These are phyloP conservation scores for Malbranchea cinnamomea DNA, from an alignment of 2,329 filamentous ascomycete genomes.

Conservation along the genomic window DNA sequence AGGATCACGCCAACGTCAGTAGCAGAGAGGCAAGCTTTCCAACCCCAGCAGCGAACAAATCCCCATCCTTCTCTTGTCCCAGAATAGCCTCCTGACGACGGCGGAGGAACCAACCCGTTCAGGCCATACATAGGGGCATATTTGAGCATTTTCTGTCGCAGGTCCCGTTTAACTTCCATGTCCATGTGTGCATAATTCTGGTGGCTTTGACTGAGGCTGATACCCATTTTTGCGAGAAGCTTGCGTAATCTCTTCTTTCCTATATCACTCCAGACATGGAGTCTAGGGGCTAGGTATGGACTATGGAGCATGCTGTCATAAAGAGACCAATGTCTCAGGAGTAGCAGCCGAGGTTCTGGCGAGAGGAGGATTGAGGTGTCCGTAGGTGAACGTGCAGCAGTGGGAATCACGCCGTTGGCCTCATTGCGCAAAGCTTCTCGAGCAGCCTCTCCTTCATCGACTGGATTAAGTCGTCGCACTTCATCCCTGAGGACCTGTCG, in stretches of 20 bases:
- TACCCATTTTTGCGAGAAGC: constrained; percentile 92
- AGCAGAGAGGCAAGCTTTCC: constrained; percentile 84
- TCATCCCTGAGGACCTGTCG: constrained; percentile 80
- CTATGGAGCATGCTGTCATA: constrained; percentile 99
- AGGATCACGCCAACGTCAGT: constrained; percentile 89
- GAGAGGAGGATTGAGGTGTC: constrained; percentile 86
- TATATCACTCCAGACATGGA: constrained; percentile 88
- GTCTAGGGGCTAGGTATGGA: constrained; percentile 75
- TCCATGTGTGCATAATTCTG: constrained; percentile 98
- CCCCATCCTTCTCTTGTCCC: constrained; percentile 84
- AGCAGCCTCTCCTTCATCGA: constrained; percentile 41
- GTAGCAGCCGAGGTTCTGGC: constrained; percentile 81
- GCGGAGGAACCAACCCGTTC: constrained; percentile 76
- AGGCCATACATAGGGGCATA: constrained; percentile 89
- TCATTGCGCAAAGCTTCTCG: constrained; percentile 51
- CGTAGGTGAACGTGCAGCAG: constrained; percentile 72
- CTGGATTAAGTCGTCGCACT: constrained; percentile 81
- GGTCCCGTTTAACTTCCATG: constrained; percentile 80
- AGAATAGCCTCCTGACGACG: constrained; percentile 54
- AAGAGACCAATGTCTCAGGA: constrained; percentile 90
- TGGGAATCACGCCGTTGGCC: constrained; percentile 69
- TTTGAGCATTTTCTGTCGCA: constrained; percentile 72
- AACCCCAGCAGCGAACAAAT: constrained; percentile 94
- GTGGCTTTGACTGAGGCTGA: constrained; percentile 82
- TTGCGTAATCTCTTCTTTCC: constrained; percentile 85